phyloP scores from a whole-genome alignment of 352 stramenopile species.

The Phytophthora constricta region DNA sequence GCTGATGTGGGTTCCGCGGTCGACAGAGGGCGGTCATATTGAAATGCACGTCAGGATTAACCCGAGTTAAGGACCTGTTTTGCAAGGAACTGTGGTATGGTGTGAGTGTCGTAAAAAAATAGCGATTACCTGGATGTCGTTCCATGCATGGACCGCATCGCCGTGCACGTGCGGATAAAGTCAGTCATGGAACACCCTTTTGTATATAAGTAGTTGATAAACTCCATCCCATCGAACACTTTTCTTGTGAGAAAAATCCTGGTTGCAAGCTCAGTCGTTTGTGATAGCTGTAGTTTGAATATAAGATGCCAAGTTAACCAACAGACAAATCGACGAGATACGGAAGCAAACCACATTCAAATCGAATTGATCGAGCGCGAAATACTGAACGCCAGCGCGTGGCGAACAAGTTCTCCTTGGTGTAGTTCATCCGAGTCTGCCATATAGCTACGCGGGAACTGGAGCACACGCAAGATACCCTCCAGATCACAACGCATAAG shows the following conservation, averaged over 20 bases:
- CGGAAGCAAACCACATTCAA: slow-evolving; percentile 27
- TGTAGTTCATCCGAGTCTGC: slow-evolving; percentile 46
- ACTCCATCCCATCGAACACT: no score
- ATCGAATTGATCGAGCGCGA: slow-evolving; percentile 59
- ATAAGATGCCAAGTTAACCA: no score
- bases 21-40: slow-evolving; percentile 38
- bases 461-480: slow-evolving; percentile 68
- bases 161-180: no score
- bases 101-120: no score
- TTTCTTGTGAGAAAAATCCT: no score
- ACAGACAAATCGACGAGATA: neutral
- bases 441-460: slow-evolving; percentile 66
- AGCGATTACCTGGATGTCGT: no score
- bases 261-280: no score
- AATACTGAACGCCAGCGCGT: slow-evolving; percentile 71
- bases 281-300: no score
- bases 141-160: no score
- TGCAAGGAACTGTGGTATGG: no score
- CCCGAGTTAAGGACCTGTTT: slow-evolving; percentile 32
- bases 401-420: slow-evolving; percentile 58
- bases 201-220: neutral
- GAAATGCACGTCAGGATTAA: slow-evolving; percentile 53
- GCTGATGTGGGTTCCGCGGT: slow-evolving; percentile 47
- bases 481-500: slow-evolving; percentile 71
- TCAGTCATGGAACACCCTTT: no score